Percentiles rank a stretch among this genome's conserved stretches.
Evolutionary conservation across 441 rosid species (phyloP).

Genomic region (Omphalea diandra): DNA sequence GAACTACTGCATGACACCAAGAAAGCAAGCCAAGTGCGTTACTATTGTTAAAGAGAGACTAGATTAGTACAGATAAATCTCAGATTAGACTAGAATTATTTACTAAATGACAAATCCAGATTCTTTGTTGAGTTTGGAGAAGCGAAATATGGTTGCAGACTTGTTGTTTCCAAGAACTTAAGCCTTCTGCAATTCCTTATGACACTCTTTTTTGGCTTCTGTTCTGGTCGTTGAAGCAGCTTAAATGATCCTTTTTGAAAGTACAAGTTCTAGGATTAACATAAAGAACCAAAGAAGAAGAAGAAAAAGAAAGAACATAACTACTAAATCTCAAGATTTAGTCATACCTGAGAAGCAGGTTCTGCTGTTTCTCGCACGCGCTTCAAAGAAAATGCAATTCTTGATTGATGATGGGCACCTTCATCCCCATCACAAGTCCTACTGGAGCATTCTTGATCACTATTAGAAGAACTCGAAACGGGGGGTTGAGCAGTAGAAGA

Average conservation of each 20-base stretch:
- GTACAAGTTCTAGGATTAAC: not conserved
- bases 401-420: conserved; percentile 17
- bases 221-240: conserved; percentile 1
- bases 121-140: not conserved
- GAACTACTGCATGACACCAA: too few species aligned
- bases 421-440: conserved; percentile 18
- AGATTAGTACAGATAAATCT: not conserved
- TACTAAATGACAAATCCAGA: not conserved
- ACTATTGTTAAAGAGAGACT: too few species aligned
- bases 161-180: not conserved
- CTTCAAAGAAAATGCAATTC: conserved; percentile 17
- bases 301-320: not conserved
- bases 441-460: conserved; percentile 15
- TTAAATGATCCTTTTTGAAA: conserved; percentile 18
- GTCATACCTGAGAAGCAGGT: conserved; percentile 21
- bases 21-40: too few species aligned
- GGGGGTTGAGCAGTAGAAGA: conserved; percentile 41
- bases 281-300: not conserved
- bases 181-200: not conserved
- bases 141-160: too few species aligned
- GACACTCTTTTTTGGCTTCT: not conserved
- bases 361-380: conserved; percentile 4
- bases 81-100: not conserved
- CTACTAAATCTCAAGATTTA: not conserved
- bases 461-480: conserved; percentile 11